Conservation (phyloP, 306 rosid species). For the Lathyrus oleraceus region DNA sequence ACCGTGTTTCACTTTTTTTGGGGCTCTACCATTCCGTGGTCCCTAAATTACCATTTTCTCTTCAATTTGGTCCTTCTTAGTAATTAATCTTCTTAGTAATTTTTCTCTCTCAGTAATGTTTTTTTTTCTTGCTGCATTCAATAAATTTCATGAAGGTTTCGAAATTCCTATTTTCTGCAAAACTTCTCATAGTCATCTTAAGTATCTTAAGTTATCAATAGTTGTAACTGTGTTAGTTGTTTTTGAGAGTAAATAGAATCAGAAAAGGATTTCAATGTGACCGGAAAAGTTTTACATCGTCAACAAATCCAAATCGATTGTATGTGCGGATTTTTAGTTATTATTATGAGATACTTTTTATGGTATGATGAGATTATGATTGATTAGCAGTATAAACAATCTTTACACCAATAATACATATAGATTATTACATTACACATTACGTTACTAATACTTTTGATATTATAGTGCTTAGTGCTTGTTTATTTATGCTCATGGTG, state of each 20-base stretch:
- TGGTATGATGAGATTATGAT: no score
- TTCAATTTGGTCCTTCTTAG: no score
- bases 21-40: neutral
- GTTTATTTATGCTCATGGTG: slow-evolving; percentile 20
- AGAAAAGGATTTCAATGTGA: neutral
- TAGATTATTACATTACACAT: no score
- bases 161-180: neutral
- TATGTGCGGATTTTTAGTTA: neutral
- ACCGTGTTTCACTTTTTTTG: neutral
- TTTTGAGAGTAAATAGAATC: neutral
- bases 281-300: no score
- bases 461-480: neutral
- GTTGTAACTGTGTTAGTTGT: neutral
- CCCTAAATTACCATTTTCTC: neutral
- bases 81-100: no score
- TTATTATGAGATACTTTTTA: no score
- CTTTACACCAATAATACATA: no score
- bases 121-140: neutral
- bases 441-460: no score
- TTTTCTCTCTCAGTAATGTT: no score
- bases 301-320: neutral
- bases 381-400: no score
- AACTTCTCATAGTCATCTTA: no score
- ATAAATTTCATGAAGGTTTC: neutral
- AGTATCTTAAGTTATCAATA: neutral